Percentiles rank a stretch among this genome's conserved stretches.
Conservation (phyloP, 1,284 basidiomycete species). For the Termitomyces sp. region DNA sequence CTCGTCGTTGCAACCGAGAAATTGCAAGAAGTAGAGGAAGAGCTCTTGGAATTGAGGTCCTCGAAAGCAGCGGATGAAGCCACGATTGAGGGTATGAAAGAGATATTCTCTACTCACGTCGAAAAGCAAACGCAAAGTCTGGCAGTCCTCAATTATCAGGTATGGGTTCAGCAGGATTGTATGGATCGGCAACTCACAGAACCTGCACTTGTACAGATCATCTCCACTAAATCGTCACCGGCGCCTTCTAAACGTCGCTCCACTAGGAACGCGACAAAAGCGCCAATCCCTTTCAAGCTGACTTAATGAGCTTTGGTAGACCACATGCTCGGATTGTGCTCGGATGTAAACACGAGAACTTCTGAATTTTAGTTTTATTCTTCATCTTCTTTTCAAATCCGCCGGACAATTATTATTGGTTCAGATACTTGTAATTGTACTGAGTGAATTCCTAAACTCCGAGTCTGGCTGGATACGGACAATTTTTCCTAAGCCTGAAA, state of each 20-base stretch:
- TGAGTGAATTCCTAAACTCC: background rate
- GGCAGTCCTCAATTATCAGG: slow-evolving; percentile 30
- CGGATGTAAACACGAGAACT: background rate
- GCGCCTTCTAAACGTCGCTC: slow-evolving; percentile 13
- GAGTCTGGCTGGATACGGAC: background rate
- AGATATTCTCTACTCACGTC: slow-evolving; percentile 26
- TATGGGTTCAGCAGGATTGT: slow-evolving; percentile 8
- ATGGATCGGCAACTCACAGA: background rate
- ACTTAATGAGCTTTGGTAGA: background rate
- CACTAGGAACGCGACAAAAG: slow-evolving; percentile 6
- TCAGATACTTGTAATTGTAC: background rate
- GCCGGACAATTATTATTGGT: background rate
- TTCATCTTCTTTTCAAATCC: background rate
- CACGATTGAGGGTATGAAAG: slow-evolving; percentile 32
- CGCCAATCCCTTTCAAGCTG: slow-evolving; percentile 10
- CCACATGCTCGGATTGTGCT: background rate
- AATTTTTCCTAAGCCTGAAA: background rate
- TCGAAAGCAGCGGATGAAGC: slow-evolving; percentile 32
- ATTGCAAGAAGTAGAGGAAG: slow-evolving; percentile 26
- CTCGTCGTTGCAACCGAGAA: slow-evolving; percentile 20
- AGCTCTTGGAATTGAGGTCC: slow-evolving; percentile 24
- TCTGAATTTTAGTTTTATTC: background rate
- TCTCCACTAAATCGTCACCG: slow-evolving; percentile 18
- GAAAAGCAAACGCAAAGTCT: slow-evolving; percentile 29
- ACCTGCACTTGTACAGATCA: slow-evolving; percentile 10